These are phyloP conservation scores for Pulicaria dysenterica DNA, from an alignment of 129 eudicot species.

Conservation along the genomic window DNA sequence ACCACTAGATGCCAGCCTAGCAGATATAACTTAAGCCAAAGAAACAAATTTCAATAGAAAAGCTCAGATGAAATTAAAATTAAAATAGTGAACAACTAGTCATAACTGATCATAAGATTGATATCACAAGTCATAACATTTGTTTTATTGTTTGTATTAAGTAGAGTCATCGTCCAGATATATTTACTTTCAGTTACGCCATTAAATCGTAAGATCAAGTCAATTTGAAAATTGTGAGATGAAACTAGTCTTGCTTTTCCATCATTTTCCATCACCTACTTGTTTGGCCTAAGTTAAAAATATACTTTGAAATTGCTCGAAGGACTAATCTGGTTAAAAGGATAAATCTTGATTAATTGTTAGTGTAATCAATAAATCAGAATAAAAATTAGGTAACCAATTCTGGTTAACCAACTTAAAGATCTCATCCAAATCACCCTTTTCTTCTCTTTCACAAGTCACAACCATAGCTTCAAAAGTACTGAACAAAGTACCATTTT, in stretches of 20 bases:
- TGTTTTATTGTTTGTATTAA: neutral
- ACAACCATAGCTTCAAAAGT: conserved; percentile 51
- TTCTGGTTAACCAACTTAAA: conserved; percentile 70
- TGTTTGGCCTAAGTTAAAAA: too few relatives aligned
- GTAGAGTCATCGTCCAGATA: neutral
- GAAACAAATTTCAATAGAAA: neutral
- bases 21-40: neutral
- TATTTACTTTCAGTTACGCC: neutral
- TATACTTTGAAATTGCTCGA: too few relatives aligned
- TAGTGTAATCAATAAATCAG: too few relatives aligned
- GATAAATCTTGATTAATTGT: too few relatives aligned
- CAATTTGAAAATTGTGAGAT: neutral
- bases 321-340: too few relatives aligned
- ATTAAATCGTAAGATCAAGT: neutral
- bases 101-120: neutral
- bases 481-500: conserved; percentile 37
- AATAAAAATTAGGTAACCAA: neutral
- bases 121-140: neutral
- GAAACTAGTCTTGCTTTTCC: neutral
- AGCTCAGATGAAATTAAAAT: neutral
- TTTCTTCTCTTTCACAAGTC: conserved; percentile 47
- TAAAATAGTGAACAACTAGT: neutral
- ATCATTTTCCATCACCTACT: neutral
- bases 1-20: neutral
- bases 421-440: conserved; percentile 54